Evolutionary conservation across 371 early-diverging fungal genomes (phyloP).

Genomic region (Apophysomyces ossiformis): DNA sequence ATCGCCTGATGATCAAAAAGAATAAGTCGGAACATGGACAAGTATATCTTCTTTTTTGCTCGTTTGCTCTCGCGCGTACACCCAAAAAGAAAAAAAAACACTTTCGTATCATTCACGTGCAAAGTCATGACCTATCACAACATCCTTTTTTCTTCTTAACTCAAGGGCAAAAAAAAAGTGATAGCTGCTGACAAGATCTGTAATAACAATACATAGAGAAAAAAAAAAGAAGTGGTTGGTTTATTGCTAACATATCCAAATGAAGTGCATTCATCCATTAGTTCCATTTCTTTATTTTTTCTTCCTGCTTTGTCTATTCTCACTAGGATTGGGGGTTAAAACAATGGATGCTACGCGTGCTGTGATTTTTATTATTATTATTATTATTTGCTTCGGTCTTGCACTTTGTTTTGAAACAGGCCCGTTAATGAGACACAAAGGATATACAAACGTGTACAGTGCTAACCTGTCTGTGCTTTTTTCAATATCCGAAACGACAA

Average conservation of each 20-base stretch:
- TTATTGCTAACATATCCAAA: too few relatives aligned
- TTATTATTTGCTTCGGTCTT: not conserved
- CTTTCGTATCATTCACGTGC: constrained; percentile 3
- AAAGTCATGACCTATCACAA: not conserved
- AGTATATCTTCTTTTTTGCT: not conserved
- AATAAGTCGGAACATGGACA: constrained; percentile 2
- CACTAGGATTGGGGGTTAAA: not conserved
- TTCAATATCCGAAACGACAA: not conserved
- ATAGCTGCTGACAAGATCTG: too few relatives aligned
- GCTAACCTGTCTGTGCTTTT: constrained; percentile 9
- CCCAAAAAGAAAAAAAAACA: not conserved
- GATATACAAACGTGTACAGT: constrained; percentile 1
- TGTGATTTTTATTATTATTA: not conserved
- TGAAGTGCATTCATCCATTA: too few relatives aligned
- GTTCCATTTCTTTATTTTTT: too few relatives aligned
- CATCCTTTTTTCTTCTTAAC: too few relatives aligned
- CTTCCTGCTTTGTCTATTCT: too few relatives aligned
- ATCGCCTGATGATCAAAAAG: constrained; percentile 9
- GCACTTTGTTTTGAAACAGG: constrained; percentile 1
- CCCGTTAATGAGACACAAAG: constrained; percentile 10
- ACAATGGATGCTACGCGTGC: constrained; percentile 5
- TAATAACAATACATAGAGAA: too few relatives aligned
- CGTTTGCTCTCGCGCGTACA: not conserved
- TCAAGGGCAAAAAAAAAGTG: too few relatives aligned
- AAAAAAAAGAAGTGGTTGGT: too few relatives aligned